Percentiles rank a stretch among this genome's conserved stretches.
phyloP scores from a whole-genome alignment of 495 filamentous ascomycete species.

The Mycothermus thermophilus region DNA sequence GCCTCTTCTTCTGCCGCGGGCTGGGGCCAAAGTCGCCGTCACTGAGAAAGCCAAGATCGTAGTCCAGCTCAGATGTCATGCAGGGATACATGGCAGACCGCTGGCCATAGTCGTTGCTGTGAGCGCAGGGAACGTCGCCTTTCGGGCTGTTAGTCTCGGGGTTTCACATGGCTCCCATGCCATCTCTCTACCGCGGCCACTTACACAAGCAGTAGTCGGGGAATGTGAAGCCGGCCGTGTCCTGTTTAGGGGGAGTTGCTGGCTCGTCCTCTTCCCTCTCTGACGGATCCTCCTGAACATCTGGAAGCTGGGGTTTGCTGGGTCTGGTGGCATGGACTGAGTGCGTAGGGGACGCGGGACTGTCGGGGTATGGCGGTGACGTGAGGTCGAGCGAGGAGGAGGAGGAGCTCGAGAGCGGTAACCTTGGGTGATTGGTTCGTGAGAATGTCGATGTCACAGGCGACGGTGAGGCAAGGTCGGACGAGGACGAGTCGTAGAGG shows the following conservation, averaged over 20 bases:
- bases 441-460: conserved; percentile 51
- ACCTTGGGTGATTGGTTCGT: conserved; percentile 40
- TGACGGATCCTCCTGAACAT: conserved; percentile 41
- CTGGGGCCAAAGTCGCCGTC: conserved; percentile 43
- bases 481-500: conserved; percentile 38
- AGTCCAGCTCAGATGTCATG: conserved; percentile 29
- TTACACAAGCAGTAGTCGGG: conserved; percentile 43
- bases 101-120: conserved; percentile 24
- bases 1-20: conserved; percentile 40
- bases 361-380: conserved; percentile 24
- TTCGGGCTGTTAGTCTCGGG: not conserved
- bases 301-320: conserved; percentile 37
- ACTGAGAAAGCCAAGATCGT: conserved; percentile 47
- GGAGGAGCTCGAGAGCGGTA: conserved; percentile 39
- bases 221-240: conserved; percentile 24
- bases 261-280: conserved; percentile 40
- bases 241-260: conserved; percentile 27
- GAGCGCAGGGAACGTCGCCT: conserved; percentile 32
- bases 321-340: conserved; percentile 22
- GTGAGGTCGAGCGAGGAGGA: conserved; percentile 36
- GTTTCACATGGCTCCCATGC: no score
- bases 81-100: conserved; percentile 24
- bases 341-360: conserved; percentile 32
- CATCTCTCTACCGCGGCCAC: no score
- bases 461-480: conserved; percentile 45